These are phyloP conservation scores for Gremmenia infestans DNA, from an alignment of 2,329 filamentous ascomycete species.

Conservation along the genomic window DNA sequence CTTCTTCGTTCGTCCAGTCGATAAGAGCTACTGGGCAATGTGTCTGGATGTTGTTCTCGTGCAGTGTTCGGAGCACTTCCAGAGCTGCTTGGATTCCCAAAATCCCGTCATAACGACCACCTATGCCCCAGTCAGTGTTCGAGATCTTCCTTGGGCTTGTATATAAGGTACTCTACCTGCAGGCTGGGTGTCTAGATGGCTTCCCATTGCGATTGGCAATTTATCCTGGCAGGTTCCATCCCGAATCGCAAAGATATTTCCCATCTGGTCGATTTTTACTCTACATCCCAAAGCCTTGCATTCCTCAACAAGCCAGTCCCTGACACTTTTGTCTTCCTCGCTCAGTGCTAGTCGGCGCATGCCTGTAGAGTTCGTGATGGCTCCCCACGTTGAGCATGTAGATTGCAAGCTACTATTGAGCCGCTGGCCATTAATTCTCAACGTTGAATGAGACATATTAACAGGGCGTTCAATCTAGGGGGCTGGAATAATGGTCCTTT, in stretches of 20 bases:
- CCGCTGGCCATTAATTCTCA: slow-evolving; percentile 22
- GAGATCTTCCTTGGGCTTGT: not conserved
- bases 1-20: slow-evolving; percentile 54
- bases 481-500: not conserved
- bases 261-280: slow-evolving; percentile 64
- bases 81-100: slow-evolving; percentile 67
- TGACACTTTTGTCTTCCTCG: slow-evolving; percentile 63
- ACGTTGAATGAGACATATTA: slow-evolving; percentile 10
- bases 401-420: slow-evolving; percentile 21
- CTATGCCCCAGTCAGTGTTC: slow-evolving; percentile 3
- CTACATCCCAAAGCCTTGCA: slow-evolving; percentile 59
- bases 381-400: slow-evolving; percentile 24
- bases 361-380: slow-evolving; percentile 38
- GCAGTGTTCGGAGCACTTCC: slow-evolving; percentile 63
- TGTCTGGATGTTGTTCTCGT: slow-evolving; percentile 63
- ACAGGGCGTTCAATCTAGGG: not conserved
- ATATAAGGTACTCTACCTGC: slow-evolving; percentile 34
- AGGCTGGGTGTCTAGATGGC: slow-evolving; percentile 62
- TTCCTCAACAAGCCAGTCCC: slow-evolving; percentile 69
- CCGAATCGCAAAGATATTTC: slow-evolving; percentile 69
- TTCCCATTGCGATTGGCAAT: slow-evolving; percentile 63
- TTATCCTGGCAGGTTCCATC: slow-evolving; percentile 51
- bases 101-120: slow-evolving; percentile 68
- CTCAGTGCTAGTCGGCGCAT: slow-evolving; percentile 71
- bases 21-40: slow-evolving; percentile 55